Evolutionary conservation across 768 basidiomycete species (phyloP), one percentile per base, ranked within the genome.

Genomic region (Tulasnella sp.): DNA sequence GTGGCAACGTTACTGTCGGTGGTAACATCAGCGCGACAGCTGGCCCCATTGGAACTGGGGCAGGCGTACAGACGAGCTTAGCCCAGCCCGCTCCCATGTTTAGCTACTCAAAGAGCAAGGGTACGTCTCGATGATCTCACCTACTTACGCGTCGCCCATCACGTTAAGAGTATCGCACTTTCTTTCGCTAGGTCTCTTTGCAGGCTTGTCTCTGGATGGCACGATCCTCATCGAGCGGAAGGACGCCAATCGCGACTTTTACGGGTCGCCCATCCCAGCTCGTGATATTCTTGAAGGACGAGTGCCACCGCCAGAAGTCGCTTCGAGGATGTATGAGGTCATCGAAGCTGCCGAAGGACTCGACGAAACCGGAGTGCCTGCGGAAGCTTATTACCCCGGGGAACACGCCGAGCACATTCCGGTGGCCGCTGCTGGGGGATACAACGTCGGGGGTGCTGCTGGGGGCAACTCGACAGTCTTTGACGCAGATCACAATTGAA

Each of bases 1-100:
- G 95, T 41, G 96, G 96, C 9, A 99, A 99, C 79, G 87, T 98
- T 32, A 98, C 95, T 2, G 92, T 98, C 69, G 96, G 96, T 1
- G 96, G 96, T 4, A 89, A 90, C 76, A 84, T 94, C 78, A 88
- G 87, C 75, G 94, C 91, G 1, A 83, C 89, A 0, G 95, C 95
- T 7, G 95, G 95, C 0, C 95, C 95, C 0, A 90, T 98, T 73
- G 96, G 95, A 0, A 97, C 96, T 0, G 95, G 95, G 5, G 96
- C 92, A 3, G 90, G 91, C 73, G 87, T 97, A 0, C 90, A 94
- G 76, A 88, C 94, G 1, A 88, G 87, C 2, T 83, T 96, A 47
- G 93, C 94, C 5, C 93, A 95, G 80, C 96, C 96, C 0, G 89
- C 95, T 22, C 95, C 95, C 5, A 95, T 98, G 92, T 99, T 97